phyloP scores from a whole-genome alignment of 805 yeast genomes.

The fission yeast (Schizosaccharomyces pombe) region DNA sequence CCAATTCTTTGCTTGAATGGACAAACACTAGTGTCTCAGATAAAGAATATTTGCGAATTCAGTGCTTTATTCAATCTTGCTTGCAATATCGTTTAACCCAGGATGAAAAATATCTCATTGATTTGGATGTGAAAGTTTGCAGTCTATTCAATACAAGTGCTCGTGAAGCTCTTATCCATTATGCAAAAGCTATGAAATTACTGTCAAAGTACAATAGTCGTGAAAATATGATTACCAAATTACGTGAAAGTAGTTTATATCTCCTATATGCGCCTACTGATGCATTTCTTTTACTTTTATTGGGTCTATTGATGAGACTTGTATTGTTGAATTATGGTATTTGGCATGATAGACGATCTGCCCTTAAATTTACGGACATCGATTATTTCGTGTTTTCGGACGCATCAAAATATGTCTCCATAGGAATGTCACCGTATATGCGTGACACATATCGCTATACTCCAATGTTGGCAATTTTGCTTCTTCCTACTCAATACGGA shows the following conservation, averaged over 20 bases:
- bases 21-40: not conserved
- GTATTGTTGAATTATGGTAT: conserved; percentile 56
- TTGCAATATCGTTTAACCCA: not conserved
- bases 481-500: conserved; percentile 36
- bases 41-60: not conserved
- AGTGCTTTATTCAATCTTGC: not conserved
- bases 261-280: not conserved
- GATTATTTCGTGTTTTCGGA: conserved; percentile 87
- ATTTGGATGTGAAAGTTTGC: too few relatives aligned
- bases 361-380: conserved; percentile 74
- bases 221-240: too few relatives aligned
- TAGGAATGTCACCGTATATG: conserved; percentile 47
- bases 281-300: conserved; percentile 10
- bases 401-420: conserved; percentile 50
- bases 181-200: too few relatives aligned
- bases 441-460: conserved; percentile 87
- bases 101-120: too few relatives aligned
- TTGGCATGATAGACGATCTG: conserved; percentile 62
- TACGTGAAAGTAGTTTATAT: too few relatives aligned
- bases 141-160: too few relatives aligned
- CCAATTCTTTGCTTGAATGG: not conserved
- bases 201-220: too few relatives aligned
- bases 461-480: conserved; percentile 65
- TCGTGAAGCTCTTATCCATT: too few relatives aligned
- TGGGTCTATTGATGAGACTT: conserved; percentile 20